Evolutionary conservation across 306 rosid genomes (phyloP), one percentile per base, ranked within the genome.

Genomic region (Cyamopsis tetragonoloba): DNA sequence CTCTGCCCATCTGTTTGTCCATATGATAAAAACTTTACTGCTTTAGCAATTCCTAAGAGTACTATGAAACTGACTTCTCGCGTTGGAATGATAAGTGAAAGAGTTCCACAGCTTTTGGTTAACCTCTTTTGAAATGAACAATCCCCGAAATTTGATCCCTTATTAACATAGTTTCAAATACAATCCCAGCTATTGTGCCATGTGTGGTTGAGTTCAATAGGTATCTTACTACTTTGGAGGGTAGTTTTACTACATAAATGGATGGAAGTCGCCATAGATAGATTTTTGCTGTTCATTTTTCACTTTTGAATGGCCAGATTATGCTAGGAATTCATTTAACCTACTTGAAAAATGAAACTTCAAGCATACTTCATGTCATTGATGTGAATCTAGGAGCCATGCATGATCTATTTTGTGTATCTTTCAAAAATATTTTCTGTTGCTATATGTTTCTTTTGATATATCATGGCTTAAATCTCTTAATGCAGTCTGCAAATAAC

Each of bases 401-500:
- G 18, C 46, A 50, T 42, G 31, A 43, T 43, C 43, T 18, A 23
- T 15, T 62, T 70, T 53, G 37, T 48, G 9, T 70, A 41, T 66
- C 31, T 17, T 57, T 34, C 4, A 7, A 35, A 48, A 31, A 1
- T 50, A 5, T 41, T 70, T 58, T 71, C 30, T 35, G 66, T 73
- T 73, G 51, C 60, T 28, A 48, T 28, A 49, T 24, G 46, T 46
- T 49, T 67, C 63, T 63, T 60, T 77, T 61, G 60, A 47, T 22
- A 56, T 50, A 35, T 60, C 54, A 24, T 75, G 69, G 66, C 74
- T 38, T 57, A 77, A 69, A 62, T 74, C 51, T 77, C 64, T 66
- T 19, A 20, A 11, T 81, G 85, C 95, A 93, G 97, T 77, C 77
- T 93, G 82, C 99, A 93, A 83, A 93, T 93, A 72, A 93, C 99